phyloP scores from a whole-genome alignment of 1,139 yeast genomes.

The Magnusiomyces sp. region DNA sequence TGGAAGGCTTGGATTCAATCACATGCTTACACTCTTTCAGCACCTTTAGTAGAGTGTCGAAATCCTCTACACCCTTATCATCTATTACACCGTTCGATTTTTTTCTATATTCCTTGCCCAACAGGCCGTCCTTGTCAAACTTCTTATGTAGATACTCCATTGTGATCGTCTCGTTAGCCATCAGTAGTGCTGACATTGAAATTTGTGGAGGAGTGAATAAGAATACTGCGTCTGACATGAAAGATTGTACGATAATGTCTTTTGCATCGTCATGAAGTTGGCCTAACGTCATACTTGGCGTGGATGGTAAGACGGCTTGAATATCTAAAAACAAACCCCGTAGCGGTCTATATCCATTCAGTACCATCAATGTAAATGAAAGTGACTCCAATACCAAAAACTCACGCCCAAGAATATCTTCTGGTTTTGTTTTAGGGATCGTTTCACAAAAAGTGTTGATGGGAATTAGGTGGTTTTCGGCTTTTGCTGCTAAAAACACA shows the following conservation, averaged over 20 bases:
- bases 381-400: slow-evolving; percentile 66
- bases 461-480: slow-evolving; percentile 83
- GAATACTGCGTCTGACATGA: slow-evolving; percentile 69
- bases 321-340: slow-evolving; percentile 90
- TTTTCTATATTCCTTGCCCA: neutral
- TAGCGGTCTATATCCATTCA: slow-evolving; percentile 78
- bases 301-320: slow-evolving; percentile 47
- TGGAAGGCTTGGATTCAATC: slow-evolving; percentile 14
- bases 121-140: slow-evolving; percentile 24
- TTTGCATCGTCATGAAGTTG: slow-evolving; percentile 57
- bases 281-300: slow-evolving; percentile 23
- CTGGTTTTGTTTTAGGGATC: slow-evolving; percentile 51
- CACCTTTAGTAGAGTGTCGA: slow-evolving; percentile 15
- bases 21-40: slow-evolving; percentile 21
- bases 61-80: slow-evolving; percentile 8
- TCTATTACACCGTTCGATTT: slow-evolving; percentile 10
- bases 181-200: slow-evolving; percentile 76
- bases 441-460: slow-evolving; percentile 71
- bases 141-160: slow-evolving; percentile 58
- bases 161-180: slow-evolving; percentile 54
- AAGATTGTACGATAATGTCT: slow-evolving; percentile 50
- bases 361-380: slow-evolving; percentile 72
- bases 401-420: slow-evolving; percentile 68
- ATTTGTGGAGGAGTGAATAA: slow-evolving; percentile 90
- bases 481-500: slow-evolving; percentile 82